Evolutionary conservation across 177 flowering plant species (phyloP).

Genomic region (Vitis hybrid): DNA sequence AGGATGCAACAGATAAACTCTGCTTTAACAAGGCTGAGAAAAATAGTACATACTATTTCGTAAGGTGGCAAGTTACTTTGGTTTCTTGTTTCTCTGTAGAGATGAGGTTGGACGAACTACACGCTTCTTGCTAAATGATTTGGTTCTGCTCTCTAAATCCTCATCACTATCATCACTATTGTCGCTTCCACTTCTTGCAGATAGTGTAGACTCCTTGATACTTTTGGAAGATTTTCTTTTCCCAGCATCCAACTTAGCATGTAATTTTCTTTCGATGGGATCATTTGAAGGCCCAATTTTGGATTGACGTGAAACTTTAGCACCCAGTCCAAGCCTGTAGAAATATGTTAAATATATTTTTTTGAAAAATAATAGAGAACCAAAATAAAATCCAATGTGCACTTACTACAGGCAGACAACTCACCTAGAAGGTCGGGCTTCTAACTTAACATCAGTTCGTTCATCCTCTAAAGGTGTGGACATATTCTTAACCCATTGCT

Average conservation of each 20-base stretch:
- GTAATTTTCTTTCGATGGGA: slow-evolving; percentile 53
- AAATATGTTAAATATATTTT: neutral
- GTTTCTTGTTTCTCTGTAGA: slow-evolving; percentile 31
- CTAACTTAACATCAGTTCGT: slow-evolving; percentile 20
- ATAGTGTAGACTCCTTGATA: slow-evolving; percentile 27
- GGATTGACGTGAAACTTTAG: slow-evolving; percentile 39
- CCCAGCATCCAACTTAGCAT: slow-evolving; percentile 38
- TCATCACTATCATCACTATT: slow-evolving; percentile 38
- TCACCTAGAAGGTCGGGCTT: slow-evolving; percentile 38
- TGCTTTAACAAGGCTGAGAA: no score
- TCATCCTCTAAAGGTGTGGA: slow-evolving; percentile 25
- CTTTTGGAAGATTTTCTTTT: slow-evolving; percentile 34
- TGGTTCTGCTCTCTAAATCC: slow-evolving; percentile 54
- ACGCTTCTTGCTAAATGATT: slow-evolving; percentile 52
- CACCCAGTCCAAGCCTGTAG: slow-evolving; percentile 49
- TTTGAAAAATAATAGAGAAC: neutral
- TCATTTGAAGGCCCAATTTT: slow-evolving; percentile 32
- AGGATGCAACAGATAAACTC: no score
- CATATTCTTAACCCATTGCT: slow-evolving; percentile 48
- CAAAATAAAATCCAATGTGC: neutral
- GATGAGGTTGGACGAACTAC: slow-evolving; percentile 11
- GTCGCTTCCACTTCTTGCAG: slow-evolving; percentile 20
- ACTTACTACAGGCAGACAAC: slow-evolving; percentile 8
- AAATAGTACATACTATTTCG: neutral
- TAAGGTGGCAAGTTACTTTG: slow-evolving; percentile 1